These are phyloP conservation scores for Ustilago lituana DNA, from an alignment of 1,284 basidiomycete species.

Conservation along the genomic window DNA sequence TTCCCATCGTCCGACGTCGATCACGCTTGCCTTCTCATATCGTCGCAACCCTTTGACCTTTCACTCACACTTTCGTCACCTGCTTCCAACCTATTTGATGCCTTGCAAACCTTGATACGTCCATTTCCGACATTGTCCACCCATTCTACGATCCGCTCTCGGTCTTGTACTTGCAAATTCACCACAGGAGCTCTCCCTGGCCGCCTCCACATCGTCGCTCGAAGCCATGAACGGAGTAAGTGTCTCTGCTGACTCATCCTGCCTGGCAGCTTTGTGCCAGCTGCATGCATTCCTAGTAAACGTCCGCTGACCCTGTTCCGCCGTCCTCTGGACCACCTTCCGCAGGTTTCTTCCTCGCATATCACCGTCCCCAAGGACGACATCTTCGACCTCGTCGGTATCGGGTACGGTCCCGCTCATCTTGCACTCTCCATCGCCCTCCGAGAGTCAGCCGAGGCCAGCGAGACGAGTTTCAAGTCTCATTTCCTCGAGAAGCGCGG, in stretches of 20 bases:
- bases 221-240: conserved; percentile 37
- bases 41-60: not conserved
- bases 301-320: no score
- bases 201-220: conserved; percentile 33
- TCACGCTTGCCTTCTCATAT: not conserved
- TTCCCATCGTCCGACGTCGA: conserved; percentile 4
- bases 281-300: no score
- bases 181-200: conserved; percentile 17
- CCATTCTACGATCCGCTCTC: no score
- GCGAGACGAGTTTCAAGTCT: conserved; percentile 44
- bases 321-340: not conserved
- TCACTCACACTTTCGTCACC: not conserved
- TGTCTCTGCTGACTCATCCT: not conserved
- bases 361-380: conserved; percentile 33
- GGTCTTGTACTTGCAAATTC: not conserved
- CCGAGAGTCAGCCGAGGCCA: conserved; percentile 56
- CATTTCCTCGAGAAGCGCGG: conserved; percentile 61
- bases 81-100: no score
- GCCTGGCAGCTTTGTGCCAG: not conserved
- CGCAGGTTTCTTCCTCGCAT: conserved; percentile 25
- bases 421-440: conserved; percentile 63
- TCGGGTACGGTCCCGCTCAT: conserved; percentile 65
- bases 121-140: no score
- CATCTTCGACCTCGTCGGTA: conserved; percentile 60
- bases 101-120: no score